Conservation (phyloP, 1,284 basidiomycete genomes). For the Peniophora sp. region DNA sequence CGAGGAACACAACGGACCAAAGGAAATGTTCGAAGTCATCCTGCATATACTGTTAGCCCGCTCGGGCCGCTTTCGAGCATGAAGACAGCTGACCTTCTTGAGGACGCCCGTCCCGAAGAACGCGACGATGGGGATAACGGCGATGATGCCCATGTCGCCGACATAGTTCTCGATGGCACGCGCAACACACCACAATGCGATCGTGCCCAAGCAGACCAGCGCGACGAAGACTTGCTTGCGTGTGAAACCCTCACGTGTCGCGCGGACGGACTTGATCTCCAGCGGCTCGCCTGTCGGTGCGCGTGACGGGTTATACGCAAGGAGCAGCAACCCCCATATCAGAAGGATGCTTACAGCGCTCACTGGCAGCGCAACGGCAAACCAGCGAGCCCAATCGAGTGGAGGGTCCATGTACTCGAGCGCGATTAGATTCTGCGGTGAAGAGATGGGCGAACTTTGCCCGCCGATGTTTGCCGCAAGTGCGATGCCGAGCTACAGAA, state of each 20-base stretch:
- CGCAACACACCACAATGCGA: constrained; percentile 87
- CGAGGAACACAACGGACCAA: constrained; percentile 91
- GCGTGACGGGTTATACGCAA: constrained; percentile 69
- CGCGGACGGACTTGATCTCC: constrained; percentile 76
- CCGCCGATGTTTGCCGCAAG: constrained; percentile 98
- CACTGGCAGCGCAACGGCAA: constrained; percentile 89
- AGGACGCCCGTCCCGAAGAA: constrained; percentile 95
- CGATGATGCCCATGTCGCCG: constrained; percentile 98
- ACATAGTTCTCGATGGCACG: constrained; percentile 72
- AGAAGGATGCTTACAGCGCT: constrained; percentile 78
- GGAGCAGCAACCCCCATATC: constrained; percentile 88
- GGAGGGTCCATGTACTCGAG: constrained; percentile 82
- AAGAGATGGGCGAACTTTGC: constrained; percentile 90
- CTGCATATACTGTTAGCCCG: constrained; percentile 30
- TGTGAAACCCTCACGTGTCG: constrained; percentile 76
- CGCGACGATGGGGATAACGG: constrained; percentile 86
- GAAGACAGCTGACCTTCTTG: constrained; percentile 69
- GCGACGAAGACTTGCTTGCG: constrained; percentile 88
- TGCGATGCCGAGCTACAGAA: constrained; percentile 81
- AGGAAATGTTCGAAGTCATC: constrained; percentile 93
- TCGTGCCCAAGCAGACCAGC: constrained; percentile 81
- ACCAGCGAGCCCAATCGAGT: constrained; percentile 91
- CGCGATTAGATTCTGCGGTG: constrained; percentile 96
- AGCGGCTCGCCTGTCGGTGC: constrained; percentile 73
- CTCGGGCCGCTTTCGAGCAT: not conserved